Percentiles rank a stretch among this genome's conserved stretches.
These are phyloP conservation scores for Blastocystis sp. DNA, from an alignment of 352 stramenopile species.

Conservation along the genomic window DNA sequence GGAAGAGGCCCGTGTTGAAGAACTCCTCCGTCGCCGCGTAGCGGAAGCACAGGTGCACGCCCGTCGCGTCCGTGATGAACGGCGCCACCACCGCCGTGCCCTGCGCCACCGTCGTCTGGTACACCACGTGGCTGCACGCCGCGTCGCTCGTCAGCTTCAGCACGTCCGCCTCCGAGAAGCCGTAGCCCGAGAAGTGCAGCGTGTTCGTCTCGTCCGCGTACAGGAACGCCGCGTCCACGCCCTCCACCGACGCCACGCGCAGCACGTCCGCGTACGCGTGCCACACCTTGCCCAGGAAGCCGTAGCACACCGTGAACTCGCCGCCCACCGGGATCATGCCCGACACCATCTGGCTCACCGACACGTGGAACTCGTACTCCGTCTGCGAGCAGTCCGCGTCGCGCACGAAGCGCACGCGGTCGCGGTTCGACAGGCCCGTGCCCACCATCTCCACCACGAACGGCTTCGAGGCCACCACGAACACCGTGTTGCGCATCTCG, in stretches of 20 bases:
- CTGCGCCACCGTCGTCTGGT: neutral
- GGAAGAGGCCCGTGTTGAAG: slow-evolving; percentile 1
- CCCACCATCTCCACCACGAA: slow-evolving; percentile 8
- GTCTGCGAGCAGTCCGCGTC: neutral
- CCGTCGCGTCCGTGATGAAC: neutral
- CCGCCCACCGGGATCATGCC: slow-evolving; percentile 13
- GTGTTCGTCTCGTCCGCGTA: slow-evolving; percentile 33
- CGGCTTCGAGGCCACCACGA: slow-evolving; percentile 4
- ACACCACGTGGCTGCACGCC: neutral
- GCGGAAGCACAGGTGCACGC: slow-evolving; percentile 50
- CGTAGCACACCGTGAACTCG: slow-evolving; percentile 52
- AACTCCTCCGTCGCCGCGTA: slow-evolving; percentile 20
- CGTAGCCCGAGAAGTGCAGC: slow-evolving; percentile 13
- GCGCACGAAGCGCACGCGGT: slow-evolving; percentile 42
- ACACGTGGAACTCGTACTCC: slow-evolving; percentile 36
- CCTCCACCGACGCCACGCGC: slow-evolving; percentile 18
- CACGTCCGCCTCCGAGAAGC: slow-evolving; percentile 1
- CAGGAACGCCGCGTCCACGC: neutral
- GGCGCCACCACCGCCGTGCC: neutral
- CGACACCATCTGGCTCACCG: neutral
- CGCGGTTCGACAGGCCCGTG: neutral
- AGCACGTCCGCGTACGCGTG: neutral
- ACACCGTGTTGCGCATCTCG: neutral
- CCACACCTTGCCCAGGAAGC: slow-evolving; percentile 11
- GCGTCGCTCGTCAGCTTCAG: neutral